Evolutionary conservation across 495 filamentous ascomycete genomes (phyloP), one percentile per base, ranked within the genome.

Genomic region (Cercophora sp.): DNA sequence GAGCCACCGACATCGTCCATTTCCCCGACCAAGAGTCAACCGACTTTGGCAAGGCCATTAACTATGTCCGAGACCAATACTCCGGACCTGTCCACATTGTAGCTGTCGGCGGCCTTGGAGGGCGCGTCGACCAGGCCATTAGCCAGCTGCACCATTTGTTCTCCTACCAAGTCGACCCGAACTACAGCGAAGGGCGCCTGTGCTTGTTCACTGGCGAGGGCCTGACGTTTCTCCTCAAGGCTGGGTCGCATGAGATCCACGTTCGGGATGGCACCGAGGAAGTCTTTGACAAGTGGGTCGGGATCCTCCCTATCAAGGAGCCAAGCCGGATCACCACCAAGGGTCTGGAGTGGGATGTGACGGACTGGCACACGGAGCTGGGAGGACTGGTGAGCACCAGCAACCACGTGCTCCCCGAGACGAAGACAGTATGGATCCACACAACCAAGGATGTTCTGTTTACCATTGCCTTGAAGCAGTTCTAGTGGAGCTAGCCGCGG

Each of bases 261-360:
- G 83, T 86, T 4, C 79, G 81, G 0, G 40, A 5, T 9, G 50
- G 36, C 6, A 20, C 40, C n/a, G 54, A 65, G 26, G 58, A 78
- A 10, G 67, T 68, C 5, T 76, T 82, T 43, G 75, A 60, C 10
- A 81, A 85, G 58, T 84, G 88, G 63, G 81, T 91, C 13, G 93
- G 93, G 0, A 89, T 98, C 41, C 76, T 98, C 45, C 93, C 93
- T 0, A 66, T 96, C 15, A 85, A 79, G 25, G 84, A 83, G 19
- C 82, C 84, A 4, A 82, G 87, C 31, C 54, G 75, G 2, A 87
- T 98, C 55, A 86, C 80, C 2, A 94, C 89, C 0, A 65, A 70
- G 0, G 93, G 93, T 0, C 71, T 98, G 37, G 83, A 92, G 61
- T 98, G 93, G 92, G 89, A 98, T 68, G 85, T 98, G 1, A 55